Percentiles rank a stretch among this genome's conserved stretches.
Evolutionary conservation across 2,329 filamentous ascomycete species (phyloP).

Genomic region (Paraphaeosphaeria minitans): DNA sequence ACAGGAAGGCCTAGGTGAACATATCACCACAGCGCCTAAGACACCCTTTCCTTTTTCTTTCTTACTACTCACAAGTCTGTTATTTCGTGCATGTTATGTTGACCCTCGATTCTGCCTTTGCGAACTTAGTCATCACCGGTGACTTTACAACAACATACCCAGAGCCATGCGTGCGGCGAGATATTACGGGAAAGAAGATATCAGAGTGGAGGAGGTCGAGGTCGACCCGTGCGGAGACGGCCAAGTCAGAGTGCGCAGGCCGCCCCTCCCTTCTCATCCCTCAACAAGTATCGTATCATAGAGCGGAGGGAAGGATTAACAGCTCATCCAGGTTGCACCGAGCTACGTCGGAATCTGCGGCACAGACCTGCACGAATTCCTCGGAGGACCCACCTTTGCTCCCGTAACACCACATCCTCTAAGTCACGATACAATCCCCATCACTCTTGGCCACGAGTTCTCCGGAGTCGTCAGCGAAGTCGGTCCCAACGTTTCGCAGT

Average conservation of each 20-base stretch:
- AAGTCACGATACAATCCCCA: slow-evolving; percentile 62
- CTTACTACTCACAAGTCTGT: background rate
- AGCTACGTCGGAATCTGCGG: slow-evolving; percentile 61
- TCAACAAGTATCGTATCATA: too few species aligned
- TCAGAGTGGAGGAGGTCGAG: slow-evolving; percentile 59
- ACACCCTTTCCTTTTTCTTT: background rate
- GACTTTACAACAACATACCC: background rate
- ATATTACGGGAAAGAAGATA: slow-evolving; percentile 62
- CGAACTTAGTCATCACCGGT: slow-evolving; percentile 31
- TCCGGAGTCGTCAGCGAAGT: slow-evolving; percentile 64
- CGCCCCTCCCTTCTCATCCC: background rate
- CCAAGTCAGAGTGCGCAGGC: slow-evolving; percentile 52
- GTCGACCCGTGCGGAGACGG: slow-evolving; percentile 55
- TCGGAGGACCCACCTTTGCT: slow-evolving; percentile 55
- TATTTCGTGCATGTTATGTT: slow-evolving; percentile 23
- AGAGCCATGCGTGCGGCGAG: slow-evolving; percentile 58
- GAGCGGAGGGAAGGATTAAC: background rate
- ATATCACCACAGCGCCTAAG: background rate
- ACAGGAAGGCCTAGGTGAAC: background rate
- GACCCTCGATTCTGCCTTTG: slow-evolving; percentile 38
- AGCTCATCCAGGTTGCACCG: slow-evolving; percentile 47
- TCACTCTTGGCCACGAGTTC: slow-evolving; percentile 70
- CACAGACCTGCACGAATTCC: slow-evolving; percentile 59
- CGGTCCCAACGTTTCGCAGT: slow-evolving; percentile 54
- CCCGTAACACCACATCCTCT: slow-evolving; percentile 61